These are phyloP conservation scores for Albugo laibachii DNA, from an alignment of 352 stramenopile genomes.

Conservation along the genomic window DNA sequence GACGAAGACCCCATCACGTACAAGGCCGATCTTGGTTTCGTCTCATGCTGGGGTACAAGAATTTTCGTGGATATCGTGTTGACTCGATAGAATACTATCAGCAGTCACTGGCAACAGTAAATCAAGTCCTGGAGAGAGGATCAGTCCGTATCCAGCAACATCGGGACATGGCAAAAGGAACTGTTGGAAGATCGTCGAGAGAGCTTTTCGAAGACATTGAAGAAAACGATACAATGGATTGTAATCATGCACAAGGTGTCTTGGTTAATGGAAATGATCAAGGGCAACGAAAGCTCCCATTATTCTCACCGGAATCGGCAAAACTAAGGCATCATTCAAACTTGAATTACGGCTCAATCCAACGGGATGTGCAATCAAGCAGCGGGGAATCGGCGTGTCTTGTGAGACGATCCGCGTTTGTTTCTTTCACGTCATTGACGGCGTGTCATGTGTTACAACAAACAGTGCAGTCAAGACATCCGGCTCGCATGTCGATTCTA, in stretches of 20 bases:
- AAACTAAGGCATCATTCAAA: neutral
- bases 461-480: slow-evolving; percentile 33
- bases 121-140: no score
- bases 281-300: slow-evolving; percentile 5
- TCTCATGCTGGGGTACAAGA: slow-evolving; percentile 19
- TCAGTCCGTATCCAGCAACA: slow-evolving; percentile 23
- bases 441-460: slow-evolving; percentile 54
- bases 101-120: slow-evolving; percentile 16
- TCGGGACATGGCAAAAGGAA: slow-evolving; percentile 28
- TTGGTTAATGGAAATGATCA: neutral
- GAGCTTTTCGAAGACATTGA: slow-evolving; percentile 1
- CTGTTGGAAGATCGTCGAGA: slow-evolving; percentile 20
- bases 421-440: slow-evolving; percentile 55
- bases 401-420: slow-evolving; percentile 49
- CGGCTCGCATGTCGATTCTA: slow-evolving; percentile 24
- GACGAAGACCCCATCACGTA: slow-evolving; percentile 22
- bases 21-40: slow-evolving; percentile 13
- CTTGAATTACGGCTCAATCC: slow-evolving; percentile 14
- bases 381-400: slow-evolving; percentile 7
- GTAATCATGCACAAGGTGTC: slow-evolving; percentile 22
- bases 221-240: slow-evolving; percentile 53
- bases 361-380: neutral
- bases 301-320: neutral
- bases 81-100: slow-evolving; percentile 52
- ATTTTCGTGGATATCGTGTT: slow-evolving; percentile 11